phyloP scores from a whole-genome alignment of 176 grass and related monocot species.

The Aegilops speltoides region DNA sequence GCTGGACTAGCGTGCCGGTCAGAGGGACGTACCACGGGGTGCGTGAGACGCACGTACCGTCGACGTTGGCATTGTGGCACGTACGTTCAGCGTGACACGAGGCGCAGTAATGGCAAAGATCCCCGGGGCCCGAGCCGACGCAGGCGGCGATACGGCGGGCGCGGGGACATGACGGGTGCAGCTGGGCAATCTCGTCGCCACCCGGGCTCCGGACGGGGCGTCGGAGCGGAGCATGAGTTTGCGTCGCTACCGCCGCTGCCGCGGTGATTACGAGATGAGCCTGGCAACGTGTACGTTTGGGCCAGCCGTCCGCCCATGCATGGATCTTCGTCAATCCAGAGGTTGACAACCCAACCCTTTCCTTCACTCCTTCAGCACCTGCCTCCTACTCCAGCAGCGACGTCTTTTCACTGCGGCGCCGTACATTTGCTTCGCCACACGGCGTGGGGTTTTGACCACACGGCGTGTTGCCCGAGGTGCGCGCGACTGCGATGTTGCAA shows the following conservation, averaged over 20 bases:
- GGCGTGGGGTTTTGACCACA: too few species aligned
- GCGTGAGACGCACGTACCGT: too few species aligned
- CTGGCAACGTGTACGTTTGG: neutral
- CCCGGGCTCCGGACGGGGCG: neutral
- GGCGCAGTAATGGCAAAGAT: neutral
- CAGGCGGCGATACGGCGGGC: neutral
- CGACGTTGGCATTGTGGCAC: too few species aligned
- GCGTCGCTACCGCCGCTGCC: neutral
- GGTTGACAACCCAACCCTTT: neutral
- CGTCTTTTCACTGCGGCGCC: neutral
- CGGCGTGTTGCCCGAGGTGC: too few species aligned
- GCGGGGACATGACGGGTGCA: neutral
- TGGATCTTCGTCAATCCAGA: neutral
- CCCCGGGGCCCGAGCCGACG: neutral
- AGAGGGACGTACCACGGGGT: neutral
- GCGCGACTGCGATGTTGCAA: too few species aligned
- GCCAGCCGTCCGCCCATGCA: neutral
- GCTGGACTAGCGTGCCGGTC: neutral
- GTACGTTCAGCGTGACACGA: neutral
- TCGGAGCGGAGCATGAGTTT: too few species aligned
- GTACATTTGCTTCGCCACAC: too few species aligned
- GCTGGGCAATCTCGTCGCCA: neutral
- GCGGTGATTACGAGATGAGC: neutral
- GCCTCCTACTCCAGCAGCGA: neutral
- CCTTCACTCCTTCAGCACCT: neutral